Percentiles rank a stretch among this genome's conserved stretches.
phyloP scores from a whole-genome alignment of 768 basidiomycete genomes.

The Trametes cubensis region DNA sequence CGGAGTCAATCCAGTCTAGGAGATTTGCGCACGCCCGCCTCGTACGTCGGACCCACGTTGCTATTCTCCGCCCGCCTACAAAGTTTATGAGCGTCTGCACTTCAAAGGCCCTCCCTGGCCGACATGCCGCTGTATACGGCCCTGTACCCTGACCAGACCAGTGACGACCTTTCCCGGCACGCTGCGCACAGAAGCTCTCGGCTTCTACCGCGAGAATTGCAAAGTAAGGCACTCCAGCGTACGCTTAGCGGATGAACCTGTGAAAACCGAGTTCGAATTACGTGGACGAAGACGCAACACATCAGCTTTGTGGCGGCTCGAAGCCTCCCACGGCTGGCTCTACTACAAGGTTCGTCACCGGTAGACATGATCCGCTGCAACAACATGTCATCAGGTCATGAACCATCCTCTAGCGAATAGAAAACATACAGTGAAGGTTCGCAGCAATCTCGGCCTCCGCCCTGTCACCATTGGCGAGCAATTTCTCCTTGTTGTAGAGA shows the following conservation, averaged over 20 bases:
- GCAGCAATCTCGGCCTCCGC: conserved; percentile 98
- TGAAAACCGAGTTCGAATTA: conserved; percentile 17
- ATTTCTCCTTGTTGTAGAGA: conserved; percentile 98
- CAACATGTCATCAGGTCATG: conserved; percentile 22
- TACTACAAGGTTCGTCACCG: conserved; percentile 48
- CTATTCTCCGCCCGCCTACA: conserved; percentile 20
- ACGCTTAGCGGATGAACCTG: not conserved
- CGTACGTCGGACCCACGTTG: conserved; percentile 15
- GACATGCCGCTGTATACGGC: conserved; percentile 6
- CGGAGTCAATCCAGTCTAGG: conserved; percentile 17
- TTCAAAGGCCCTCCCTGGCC: conserved; percentile 9
- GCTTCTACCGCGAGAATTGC: conserved; percentile 22
- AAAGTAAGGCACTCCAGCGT: conserved; percentile 13
- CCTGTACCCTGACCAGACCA: conserved; percentile 8
- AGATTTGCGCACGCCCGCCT: conserved; percentile 16
- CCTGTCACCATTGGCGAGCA: conserved; percentile 93
- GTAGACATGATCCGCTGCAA: conserved; percentile 82
- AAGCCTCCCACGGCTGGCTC: conserved; percentile 15
- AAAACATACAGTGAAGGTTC: conserved; percentile 69
- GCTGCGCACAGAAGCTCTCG: conserved; percentile 15
- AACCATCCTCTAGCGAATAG: conserved; percentile 3
- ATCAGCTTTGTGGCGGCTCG: conserved; percentile 29
- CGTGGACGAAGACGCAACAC: conserved; percentile 22
- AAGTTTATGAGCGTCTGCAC: conserved; percentile 1
- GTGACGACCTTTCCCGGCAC: conserved; percentile 8